Conservation (phyloP, 164 flowering plant genomes). For the Kalanchoe fedtschenkoi region DNA sequence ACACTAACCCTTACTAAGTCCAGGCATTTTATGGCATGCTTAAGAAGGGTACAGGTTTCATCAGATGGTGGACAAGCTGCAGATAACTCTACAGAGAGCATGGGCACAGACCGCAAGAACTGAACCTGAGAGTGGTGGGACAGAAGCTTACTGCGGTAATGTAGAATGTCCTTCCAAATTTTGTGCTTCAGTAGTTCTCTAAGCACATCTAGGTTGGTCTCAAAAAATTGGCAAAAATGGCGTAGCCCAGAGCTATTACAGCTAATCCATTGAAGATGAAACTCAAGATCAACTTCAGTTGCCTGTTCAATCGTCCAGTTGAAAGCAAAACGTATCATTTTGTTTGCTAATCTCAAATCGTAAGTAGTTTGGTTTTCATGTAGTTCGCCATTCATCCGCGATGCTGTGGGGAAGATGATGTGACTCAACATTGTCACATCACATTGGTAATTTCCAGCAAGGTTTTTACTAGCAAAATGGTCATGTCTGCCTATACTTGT, state of each 20-base stretch:
- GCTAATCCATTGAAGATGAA: slow-evolving; percentile 52
- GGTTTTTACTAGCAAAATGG: background rate
- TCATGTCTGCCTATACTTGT: slow-evolving; percentile 1
- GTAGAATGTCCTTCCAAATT: slow-evolving; percentile 46
- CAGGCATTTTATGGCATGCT: slow-evolving; percentile 39
- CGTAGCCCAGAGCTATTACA: slow-evolving; percentile 39
- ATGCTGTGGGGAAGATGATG: slow-evolving; percentile 30
- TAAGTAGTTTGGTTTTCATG: slow-evolving; percentile 9
- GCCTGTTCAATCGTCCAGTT: slow-evolving; percentile 85
- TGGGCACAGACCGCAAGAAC: slow-evolving; percentile 28
- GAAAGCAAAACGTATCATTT: slow-evolving; percentile 66
- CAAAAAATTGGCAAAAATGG: slow-evolving; percentile 35
- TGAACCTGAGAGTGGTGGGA: slow-evolving; percentile 17
- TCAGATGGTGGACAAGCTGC: slow-evolving; percentile 14
- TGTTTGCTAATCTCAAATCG: slow-evolving; percentile 21
- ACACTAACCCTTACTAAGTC: slow-evolving; percentile 34
- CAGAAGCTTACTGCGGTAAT: slow-evolving; percentile 25
- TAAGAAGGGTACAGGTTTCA: slow-evolving; percentile 18
- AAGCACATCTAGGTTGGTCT: slow-evolving; percentile 24
- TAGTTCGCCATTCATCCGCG: slow-evolving; percentile 2
- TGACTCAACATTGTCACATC: slow-evolving; percentile 20
- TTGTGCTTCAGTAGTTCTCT: slow-evolving; percentile 40
- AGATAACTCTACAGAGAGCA: slow-evolving; percentile 48
- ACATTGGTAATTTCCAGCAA: slow-evolving; percentile 11
- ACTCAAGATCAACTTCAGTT: slow-evolving; percentile 40